Base-by-base conservation (phyloP, 768 basidiomycete species). In the Amanita fuliginea region DNA sequence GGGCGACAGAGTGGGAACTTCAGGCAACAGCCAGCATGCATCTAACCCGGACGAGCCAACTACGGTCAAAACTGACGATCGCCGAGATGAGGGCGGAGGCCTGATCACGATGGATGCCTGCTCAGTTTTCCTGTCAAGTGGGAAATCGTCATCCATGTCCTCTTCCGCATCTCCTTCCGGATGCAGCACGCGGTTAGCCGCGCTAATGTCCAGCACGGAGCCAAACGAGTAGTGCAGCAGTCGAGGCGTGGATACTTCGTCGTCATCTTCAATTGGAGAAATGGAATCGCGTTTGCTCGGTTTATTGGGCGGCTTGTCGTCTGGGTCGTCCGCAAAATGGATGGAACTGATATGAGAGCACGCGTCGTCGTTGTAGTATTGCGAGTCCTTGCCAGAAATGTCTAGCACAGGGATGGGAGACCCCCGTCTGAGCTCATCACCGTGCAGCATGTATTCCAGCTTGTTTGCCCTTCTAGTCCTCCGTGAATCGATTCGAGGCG, bases 301-400 rank as follows among this genome's bases (percentile, higher is more conserved):
- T 3, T 34, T 36, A 6, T 43, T 42, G 5, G 32, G 32, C 4
- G 41, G 49, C 13, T 43, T 50, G 10, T 42, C 48, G 14, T 49
- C 48, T 26, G 40, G 48, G n/a, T 49, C 48, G 16, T 32, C 37
- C 2, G 48, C 48, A 34, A 49, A 49, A 19, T 32, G 19, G 18
- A 49, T 49, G 14, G 40, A 42, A 10, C 48, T 49, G 13, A 49
- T 11, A 2, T 3, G 19, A 16, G 48, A 49, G 30, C 47, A 49
- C 3, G 39, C 47, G 18, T 42, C 47, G 6, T 48, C 22, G 13
- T 44, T 28, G 16, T n/a, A 32, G 28, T 22, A 36, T 2, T 14
- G 13, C 7, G 34, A 18, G 24, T 37, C 35, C 6, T 14, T 26
- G 22, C 37, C 46, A 16, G 35, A 6, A 7, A 46, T 36, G 33